Percentiles rank a stretch among this genome's conserved stretches.
Conservation (phyloP, 23 red algal species). For the Rhodosorus marinus region DNA sequence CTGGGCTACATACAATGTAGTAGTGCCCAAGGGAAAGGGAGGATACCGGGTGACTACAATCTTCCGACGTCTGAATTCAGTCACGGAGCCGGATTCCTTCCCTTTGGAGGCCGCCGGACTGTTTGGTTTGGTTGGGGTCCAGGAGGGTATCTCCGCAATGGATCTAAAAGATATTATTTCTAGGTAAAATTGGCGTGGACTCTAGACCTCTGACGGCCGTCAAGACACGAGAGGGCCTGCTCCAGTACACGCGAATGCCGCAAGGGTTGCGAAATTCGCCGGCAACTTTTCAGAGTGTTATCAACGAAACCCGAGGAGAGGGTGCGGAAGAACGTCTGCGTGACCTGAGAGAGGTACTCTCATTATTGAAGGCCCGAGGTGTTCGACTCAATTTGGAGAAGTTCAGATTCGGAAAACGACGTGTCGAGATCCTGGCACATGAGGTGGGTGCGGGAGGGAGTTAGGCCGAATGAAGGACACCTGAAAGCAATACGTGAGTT, state of each 20-base stretch:
- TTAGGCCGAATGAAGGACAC: too few species aligned
- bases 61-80: constrained; percentile 6
- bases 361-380: too few species aligned
- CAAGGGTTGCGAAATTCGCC: constrained; percentile 11
- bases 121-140: constrained; percentile 1
- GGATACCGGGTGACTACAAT: background rate
- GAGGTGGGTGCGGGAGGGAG: too few species aligned
- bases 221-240: constrained; percentile 1
- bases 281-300: constrained; percentile 6
- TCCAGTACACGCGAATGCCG: constrained; percentile 7
- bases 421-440: constrained; percentile 1
- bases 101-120: constrained; percentile 2
- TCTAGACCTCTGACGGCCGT: background rate
- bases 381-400: constrained; percentile 9
- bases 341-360: too few species aligned
- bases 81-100: constrained; percentile 2
- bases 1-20: too few species aligned
- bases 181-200: background rate
- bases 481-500: too few species aligned
- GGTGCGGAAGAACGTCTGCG: too few species aligned
- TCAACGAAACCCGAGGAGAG: constrained; percentile 11
- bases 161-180: constrained; percentile 17
- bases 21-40: too few species aligned
- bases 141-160: constrained; percentile 7
- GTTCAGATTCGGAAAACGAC: constrained; percentile 1